Evolutionary conservation across 768 basidiomycete genomes (phyloP), one percentile per base, ranked within the genome.

Genomic region (Tephrocybe sp.): DNA sequence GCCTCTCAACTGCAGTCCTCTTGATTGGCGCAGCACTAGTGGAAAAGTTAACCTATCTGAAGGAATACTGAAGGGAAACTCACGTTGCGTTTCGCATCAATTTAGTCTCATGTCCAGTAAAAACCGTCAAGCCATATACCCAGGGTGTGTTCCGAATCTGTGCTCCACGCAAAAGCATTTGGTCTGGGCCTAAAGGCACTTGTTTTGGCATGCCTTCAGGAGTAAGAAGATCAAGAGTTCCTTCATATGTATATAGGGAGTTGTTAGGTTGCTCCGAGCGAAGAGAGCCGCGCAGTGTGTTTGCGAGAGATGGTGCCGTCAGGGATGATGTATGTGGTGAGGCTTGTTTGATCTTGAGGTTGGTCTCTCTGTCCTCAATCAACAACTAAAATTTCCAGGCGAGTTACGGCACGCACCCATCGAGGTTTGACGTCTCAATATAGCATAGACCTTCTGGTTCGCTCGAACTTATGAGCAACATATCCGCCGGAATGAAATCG

Each of bases 401-500:
- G 21, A 24, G 18, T 10, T 13, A 33, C 27, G 16, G 25, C 36
- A 34, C 70, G 57, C 74, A 94, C 93, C 95, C 97, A 61, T 99
- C 97, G 22, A 99, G 77, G 65, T 99, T 99, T 6, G 91, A 89
- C 0, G 97, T 99, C 68, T 99, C 97, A 54, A 98, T 91, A 64
- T 97, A 99, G 57, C 95, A 97, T 39, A 98, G 73, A 0, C 97
- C 94, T 64, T 99, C 97, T 0, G 97, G 97, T 65, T 99, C 97
- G 64, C 89, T 92, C 11, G 90, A 91, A 52, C 83, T 84, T 45
- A 98, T 57, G 42, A 98, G 73, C 1, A 97, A 64, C 69, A 97
- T 76, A 69, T 99, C 97, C 10, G 97, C 97, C 0, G 95, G 94
- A 54, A 98, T 97, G 68, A 92, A 95, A 46, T 94, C 88, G 67